Percentiles rank a stretch among this genome's conserved stretches.
phyloP scores from a whole-genome alignment of 306 rosid species.

The Lagenaria siceraria region DNA sequence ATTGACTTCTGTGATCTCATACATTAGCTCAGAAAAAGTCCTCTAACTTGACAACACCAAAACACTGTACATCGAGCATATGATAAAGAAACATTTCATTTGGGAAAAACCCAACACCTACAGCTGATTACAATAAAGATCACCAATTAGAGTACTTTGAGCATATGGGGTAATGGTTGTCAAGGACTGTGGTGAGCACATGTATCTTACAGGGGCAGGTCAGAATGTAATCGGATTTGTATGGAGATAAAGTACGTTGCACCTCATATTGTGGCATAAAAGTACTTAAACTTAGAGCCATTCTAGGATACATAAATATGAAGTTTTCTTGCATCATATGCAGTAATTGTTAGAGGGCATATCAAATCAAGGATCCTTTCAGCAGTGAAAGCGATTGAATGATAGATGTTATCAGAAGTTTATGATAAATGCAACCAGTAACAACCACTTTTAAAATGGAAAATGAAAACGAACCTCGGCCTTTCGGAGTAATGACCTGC shows the following conservation, averaged over 20 bases:
- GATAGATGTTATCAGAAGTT: background rate
- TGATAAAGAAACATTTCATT: no score
- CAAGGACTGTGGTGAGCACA: background rate
- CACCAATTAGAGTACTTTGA: background rate
- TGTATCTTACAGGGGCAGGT: background rate
- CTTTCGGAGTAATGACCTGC: slow-evolving; percentile 78
- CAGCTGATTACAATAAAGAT: no score
- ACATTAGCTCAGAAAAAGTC: background rate
- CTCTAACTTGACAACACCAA: background rate
- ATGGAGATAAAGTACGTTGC: background rate
- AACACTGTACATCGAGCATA: background rate
- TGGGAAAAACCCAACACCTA: no score
- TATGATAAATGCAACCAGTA: background rate
- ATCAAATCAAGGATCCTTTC: background rate
- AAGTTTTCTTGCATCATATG: background rate
- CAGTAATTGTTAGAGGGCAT: background rate
- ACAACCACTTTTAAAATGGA: background rate
- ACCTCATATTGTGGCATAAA: background rate
- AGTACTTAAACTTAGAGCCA: background rate
- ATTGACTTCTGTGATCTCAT: background rate
- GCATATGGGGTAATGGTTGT: background rate
- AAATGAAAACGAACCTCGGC: slow-evolving; percentile 43
- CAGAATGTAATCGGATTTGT: background rate
- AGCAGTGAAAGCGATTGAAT: no score
- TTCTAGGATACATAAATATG: background rate